A percentile compares a stretch with the other conserved stretches of the same genome.
Conservation (phyloP, 768 basidiomycete species). For the Gloeophyllum trabeum region DNA sequence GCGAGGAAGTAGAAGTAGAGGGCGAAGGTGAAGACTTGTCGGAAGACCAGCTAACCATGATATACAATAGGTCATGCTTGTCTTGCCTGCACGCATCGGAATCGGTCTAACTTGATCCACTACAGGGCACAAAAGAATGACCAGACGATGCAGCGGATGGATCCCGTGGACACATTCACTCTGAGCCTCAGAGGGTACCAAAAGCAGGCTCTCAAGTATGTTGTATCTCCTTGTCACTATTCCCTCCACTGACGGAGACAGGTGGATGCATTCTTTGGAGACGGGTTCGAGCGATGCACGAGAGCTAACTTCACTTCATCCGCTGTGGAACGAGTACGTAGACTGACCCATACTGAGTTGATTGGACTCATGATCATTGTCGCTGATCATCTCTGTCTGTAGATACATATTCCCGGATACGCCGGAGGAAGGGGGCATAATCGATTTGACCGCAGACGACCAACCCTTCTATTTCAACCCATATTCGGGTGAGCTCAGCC, state of each 20-base stretch:
- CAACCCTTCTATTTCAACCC: conserved; percentile 81
- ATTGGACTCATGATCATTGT: too few species aligned
- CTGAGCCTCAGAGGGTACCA: conserved; percentile 79
- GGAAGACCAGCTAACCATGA: conserved; percentile 70
- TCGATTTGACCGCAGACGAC: conserved; percentile 77
- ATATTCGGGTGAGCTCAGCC: conserved; percentile 81
- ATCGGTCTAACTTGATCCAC: too few species aligned
- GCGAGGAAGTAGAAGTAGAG: conserved; percentile 77
- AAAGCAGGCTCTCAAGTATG: conserved; percentile 79
- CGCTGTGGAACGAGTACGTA: conserved; percentile 85
- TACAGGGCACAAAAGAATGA: conserved; percentile 79
- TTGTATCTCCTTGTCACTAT: conserved; percentile 3
- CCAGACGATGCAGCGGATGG: conserved; percentile 64
- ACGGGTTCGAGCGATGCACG: conserved; percentile 60
- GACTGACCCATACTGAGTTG: too few species aligned
- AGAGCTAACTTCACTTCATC: conserved; percentile 71
- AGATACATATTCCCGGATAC: conserved; percentile 71
- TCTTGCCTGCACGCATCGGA: too few species aligned
- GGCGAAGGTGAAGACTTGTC: conserved; percentile 69
- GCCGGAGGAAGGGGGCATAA: conserved; percentile 40
- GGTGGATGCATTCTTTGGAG: conserved; percentile 91
- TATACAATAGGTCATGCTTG: conserved; percentile 62
- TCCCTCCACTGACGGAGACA: conserved; percentile 15
- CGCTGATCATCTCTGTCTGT: conserved; percentile 9
- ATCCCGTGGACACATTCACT: conserved; percentile 67